These are phyloP conservation scores for Claviceps spartinae DNA, from an alignment of 2,329 filamentous ascomycete species.

Conservation along the genomic window DNA sequence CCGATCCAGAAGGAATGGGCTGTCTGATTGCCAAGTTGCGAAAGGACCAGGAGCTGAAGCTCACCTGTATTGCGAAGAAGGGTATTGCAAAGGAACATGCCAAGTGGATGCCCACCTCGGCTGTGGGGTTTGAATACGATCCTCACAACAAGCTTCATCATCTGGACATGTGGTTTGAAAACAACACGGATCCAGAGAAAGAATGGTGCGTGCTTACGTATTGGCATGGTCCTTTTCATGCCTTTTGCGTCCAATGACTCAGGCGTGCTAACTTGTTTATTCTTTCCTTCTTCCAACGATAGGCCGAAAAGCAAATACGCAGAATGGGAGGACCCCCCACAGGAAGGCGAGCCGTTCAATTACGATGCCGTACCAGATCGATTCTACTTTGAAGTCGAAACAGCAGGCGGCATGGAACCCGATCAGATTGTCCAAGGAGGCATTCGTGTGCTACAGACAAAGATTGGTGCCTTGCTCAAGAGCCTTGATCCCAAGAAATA, in stretches of 20 bases:
- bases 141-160: slow-evolving; percentile 92
- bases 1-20: slow-evolving; percentile 68
- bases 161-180: slow-evolving; percentile 88
- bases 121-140: slow-evolving; percentile 95
- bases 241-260: neutral
- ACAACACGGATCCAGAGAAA: slow-evolving; percentile 51
- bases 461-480: slow-evolving; percentile 68
- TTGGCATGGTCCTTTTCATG: too few relatives aligned
- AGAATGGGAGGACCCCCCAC: slow-evolving; percentile 62
- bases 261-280: neutral
- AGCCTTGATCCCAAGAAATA: slow-evolving; percentile 33
- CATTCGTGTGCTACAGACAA: slow-evolving; percentile 78
- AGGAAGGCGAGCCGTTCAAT: slow-evolving; percentile 78
- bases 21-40: slow-evolving; percentile 82
- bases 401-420: slow-evolving; percentile 74
- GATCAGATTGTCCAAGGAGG: slow-evolving; percentile 81
- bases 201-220: slow-evolving; percentile 56
- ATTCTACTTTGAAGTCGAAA: slow-evolving; percentile 93
- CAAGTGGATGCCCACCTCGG: slow-evolving; percentile 89
- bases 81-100: slow-evolving; percentile 98
- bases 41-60: slow-evolving; percentile 75
- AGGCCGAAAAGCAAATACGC: slow-evolving; percentile 76
- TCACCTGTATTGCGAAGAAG: slow-evolving; percentile 92
- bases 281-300: neutral
- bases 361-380: slow-evolving; percentile 71